phyloP scores from a whole-genome alignment of 2,329 filamentous ascomycete species.

The Colletotrichum graminicola region DNA sequence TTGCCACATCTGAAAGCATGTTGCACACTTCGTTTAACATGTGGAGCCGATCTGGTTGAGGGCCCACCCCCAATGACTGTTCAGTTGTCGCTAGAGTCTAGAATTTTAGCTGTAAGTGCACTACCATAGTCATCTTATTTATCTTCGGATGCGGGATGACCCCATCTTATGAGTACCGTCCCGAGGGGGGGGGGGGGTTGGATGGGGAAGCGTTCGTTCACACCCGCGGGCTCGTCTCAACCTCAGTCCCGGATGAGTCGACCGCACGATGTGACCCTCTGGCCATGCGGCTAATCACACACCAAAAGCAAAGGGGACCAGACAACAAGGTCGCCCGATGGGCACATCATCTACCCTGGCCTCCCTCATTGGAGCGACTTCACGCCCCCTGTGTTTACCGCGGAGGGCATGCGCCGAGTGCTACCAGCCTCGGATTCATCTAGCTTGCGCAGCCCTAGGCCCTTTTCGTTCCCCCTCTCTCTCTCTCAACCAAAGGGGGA shows the following conservation, averaged over 20 bases:
- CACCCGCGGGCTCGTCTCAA: neutral
- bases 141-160: too few species aligned
- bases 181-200: too few species aligned
- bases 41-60: too few species aligned
- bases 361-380: constrained; percentile 40
- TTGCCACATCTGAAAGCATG: too few species aligned
- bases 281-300: constrained; percentile 33
- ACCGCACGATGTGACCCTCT: constrained; percentile 33
- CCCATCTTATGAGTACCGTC: too few species aligned
- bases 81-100: too few species aligned
- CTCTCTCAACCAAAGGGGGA: neutral
- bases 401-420: constrained; percentile 39
- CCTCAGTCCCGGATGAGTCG: constrained; percentile 23
- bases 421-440: constrained; percentile 32
- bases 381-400: constrained; percentile 15
- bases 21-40: too few species aligned
- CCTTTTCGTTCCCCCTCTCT: neutral
- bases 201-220: neutral
- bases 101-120: too few species aligned
- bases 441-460: neutral
- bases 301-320: neutral
- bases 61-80: too few species aligned
- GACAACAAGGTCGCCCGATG: constrained; percentile 26
- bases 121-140: too few species aligned
- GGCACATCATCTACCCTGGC: constrained; percentile 13